Percentiles rank a stretch among this genome's conserved stretches.
Evolutionary conservation across 2,329 filamentous ascomycete species (phyloP).

Genomic region (Beauveria caledonica): DNA sequence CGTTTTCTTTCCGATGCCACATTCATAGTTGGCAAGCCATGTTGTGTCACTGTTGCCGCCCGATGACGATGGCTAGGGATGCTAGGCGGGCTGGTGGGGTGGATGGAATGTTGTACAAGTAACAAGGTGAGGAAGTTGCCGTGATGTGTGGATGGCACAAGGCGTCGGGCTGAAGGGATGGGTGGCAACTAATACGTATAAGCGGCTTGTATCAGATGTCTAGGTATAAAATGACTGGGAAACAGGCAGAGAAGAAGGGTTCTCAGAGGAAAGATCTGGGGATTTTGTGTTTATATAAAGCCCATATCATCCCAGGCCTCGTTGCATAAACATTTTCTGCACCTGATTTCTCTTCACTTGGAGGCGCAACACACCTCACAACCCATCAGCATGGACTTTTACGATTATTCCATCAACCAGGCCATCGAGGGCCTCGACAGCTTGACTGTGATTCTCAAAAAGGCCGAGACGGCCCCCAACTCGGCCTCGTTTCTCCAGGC

Average conservation of each 20-base stretch:
- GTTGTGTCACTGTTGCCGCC: neutral
- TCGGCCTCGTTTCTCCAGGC: conserved; percentile 24
- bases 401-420: conserved; percentile 29
- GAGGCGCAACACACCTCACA: neutral
- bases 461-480: conserved; percentile 26
- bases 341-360: neutral
- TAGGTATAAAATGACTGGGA: neutral
- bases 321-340: neutral
- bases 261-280: neutral
- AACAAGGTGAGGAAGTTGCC: neutral
- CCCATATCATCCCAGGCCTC: neutral
- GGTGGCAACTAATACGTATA: neutral
- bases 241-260: neutral
- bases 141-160: neutral
- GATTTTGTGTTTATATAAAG: conserved; percentile 2
- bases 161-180: neutral
- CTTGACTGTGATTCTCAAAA: conserved; percentile 27
- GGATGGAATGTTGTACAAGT: neutral
- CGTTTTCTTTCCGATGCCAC: neutral
- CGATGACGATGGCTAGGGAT: neutral
- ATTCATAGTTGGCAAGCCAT: conserved; percentile 1
- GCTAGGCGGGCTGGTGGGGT: conserved; percentile 5
- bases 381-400: conserved; percentile 28
- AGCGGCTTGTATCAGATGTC: neutral
- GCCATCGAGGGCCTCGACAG: conserved; percentile 24